Conservation (phyloP, 805 yeast genomes). For the Sugiyamaella chiloensis region DNA sequence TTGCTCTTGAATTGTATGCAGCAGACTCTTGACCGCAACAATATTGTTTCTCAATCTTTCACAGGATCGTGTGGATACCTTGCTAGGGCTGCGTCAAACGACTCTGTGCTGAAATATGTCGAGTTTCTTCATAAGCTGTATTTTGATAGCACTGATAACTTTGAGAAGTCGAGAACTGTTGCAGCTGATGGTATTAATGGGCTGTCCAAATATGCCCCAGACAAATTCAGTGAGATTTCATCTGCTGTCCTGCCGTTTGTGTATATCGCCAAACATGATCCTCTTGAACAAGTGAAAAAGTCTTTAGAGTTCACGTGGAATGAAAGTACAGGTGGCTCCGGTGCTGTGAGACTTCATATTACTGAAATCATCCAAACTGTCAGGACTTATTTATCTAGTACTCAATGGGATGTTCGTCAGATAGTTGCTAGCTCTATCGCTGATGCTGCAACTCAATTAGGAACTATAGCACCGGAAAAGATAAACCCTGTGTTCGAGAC, state of each 20-base stretch:
- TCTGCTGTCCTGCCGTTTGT: slow-evolving; percentile 71
- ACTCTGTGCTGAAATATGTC: slow-evolving; percentile 53
- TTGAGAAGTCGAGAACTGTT: slow-evolving; percentile 46
- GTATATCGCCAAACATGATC: slow-evolving; percentile 72
- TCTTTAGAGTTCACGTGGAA: slow-evolving; percentile 68
- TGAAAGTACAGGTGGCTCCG: slow-evolving; percentile 72
- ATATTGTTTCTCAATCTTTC: slow-evolving; percentile 67
- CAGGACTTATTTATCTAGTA: slow-evolving; percentile 48
- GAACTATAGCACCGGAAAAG: slow-evolving; percentile 16
- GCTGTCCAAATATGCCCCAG: slow-evolving; percentile 65
- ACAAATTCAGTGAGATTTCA: slow-evolving; percentile 59
- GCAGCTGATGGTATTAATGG: slow-evolving; percentile 64
- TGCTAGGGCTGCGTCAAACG: slow-evolving; percentile 57
- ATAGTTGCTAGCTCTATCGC: slow-evolving; percentile 54
- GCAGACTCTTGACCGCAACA: slow-evolving; percentile 69
- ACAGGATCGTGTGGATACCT: slow-evolving; percentile 79
- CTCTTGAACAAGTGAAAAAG: slow-evolving; percentile 42
- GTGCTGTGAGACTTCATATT: slow-evolving; percentile 65
- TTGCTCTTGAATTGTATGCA: slow-evolving; percentile 54
- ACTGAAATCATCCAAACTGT: slow-evolving; percentile 61
- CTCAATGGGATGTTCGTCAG: slow-evolving; percentile 59
- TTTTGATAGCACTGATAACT: slow-evolving; percentile 51
- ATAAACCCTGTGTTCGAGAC: slow-evolving; percentile 45
- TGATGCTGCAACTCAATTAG: slow-evolving; percentile 25
- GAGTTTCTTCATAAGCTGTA: slow-evolving; percentile 50